Conservation (phyloP, 169 alveolate species). For the Neospora caninum region DNA sequence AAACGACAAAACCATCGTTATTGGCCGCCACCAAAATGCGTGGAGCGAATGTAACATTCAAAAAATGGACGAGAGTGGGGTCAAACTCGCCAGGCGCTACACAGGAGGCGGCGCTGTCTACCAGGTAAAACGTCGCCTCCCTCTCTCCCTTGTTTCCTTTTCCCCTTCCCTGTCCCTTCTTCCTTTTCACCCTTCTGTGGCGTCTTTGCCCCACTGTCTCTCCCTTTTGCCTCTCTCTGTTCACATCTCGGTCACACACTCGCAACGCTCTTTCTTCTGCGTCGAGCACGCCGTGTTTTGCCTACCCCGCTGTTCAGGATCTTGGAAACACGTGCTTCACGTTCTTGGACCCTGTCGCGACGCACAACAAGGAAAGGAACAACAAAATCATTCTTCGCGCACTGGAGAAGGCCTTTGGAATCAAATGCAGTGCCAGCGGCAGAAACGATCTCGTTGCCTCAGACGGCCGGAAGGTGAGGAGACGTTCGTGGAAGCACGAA, state of each 20-base stretch:
- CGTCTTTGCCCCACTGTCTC: neutral
- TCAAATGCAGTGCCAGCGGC: constrained; percentile 76
- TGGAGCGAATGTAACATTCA: constrained; percentile 94
- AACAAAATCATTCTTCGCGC: constrained; percentile 76
- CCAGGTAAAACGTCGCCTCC: constrained; percentile 73
- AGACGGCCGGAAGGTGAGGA: constrained; percentile 61
- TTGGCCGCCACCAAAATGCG: constrained; percentile 94
- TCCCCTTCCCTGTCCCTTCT: neutral
- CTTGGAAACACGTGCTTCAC: constrained; percentile 84
- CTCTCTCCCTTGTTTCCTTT: neutral
- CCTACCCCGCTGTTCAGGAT: constrained; percentile 47
- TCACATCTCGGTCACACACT: neutral
- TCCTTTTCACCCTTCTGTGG: neutral
- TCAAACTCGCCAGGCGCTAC: constrained; percentile 90
- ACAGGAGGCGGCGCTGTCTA: constrained; percentile 98
- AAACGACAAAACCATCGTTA: constrained; percentile 89
- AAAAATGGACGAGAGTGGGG: constrained; percentile 82
- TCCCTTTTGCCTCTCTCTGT: neutral
- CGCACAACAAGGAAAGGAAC: constrained; percentile 59
- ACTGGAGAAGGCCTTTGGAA: constrained; percentile 64
- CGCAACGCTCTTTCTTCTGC: neutral
- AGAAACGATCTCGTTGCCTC: constrained; percentile 79
- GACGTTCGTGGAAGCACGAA: too few species aligned
- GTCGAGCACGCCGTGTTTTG: neutral
- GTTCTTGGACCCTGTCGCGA: constrained; percentile 66